Evolutionary conservation across 371 early-diverging fungal species (phyloP), one percentile per base, ranked within the genome.

Genomic region (Parasitella parasitica): DNA sequence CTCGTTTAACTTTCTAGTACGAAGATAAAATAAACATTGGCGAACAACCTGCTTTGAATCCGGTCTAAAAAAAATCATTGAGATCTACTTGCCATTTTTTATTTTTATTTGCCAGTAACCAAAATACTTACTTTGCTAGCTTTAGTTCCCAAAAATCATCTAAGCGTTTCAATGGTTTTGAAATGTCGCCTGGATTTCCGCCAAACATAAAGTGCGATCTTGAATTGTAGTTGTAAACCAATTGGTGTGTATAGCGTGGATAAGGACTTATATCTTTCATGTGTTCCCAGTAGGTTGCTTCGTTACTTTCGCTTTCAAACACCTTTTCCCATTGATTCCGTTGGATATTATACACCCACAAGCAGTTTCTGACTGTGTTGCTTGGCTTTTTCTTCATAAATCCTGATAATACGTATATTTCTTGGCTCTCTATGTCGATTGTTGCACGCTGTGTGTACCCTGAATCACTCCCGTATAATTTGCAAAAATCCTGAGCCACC

Each of bases 101-200:
- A 6, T 39, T 18, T 18, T 3, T 32, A 32, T 32, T 32, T 12
- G n/a, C n/a, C 6, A 43, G 38, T 7, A 48, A n/a, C n/a, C 28
- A n/a, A 11, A 56, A 37, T 1, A 49, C 26, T 63, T 80, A 90
- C 91, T 90, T 80, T 32, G 75, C 63, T 28, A 95, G 72, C 4
- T 72, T 74, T n/a, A 95, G 77, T 61, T 87, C 85, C 96, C 96
- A 95, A 67, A 95, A 91, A 68, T 95, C 96, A 61, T 92, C 88
- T 20, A 95, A 69, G 12, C 96, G 81, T 60, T 78, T 66, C 54
- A 69, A 77, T 7, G 76, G 63, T 38, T 85, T 77, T 20, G 61
- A 68, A 7, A 57, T 57, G 34, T 87, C 89, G 2, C 93, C 93
- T 9, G 94, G 94, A 64, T 94, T 94, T n/a, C 97, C 97, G 16